Evolutionary conservation across 139 green algal species (phyloP).

Genomic region (Tetradesmus lagerheimii): DNA sequence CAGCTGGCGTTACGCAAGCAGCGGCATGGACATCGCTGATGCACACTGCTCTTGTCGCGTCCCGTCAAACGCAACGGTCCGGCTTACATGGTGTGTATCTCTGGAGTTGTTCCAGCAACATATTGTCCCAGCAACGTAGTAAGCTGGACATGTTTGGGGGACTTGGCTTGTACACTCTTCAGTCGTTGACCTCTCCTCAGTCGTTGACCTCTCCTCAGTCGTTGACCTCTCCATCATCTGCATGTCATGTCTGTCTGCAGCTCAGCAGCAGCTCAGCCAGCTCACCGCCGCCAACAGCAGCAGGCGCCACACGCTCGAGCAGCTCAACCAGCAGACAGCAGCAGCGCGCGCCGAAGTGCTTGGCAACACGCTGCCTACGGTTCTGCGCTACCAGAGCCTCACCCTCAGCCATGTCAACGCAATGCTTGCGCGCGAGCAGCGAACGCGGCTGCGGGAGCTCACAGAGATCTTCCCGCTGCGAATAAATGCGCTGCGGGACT

Average conservation of each 20-base stretch:
- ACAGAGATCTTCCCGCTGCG: constrained; percentile 66
- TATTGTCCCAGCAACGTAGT: too few species aligned
- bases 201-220: too few species aligned
- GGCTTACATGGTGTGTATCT: too few species aligned
- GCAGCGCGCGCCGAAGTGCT: constrained; percentile 38
- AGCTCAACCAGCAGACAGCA: constrained; percentile 6
- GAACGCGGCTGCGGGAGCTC: constrained; percentile 51
- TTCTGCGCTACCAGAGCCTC: constrained; percentile 48
- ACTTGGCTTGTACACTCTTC: too few species aligned
- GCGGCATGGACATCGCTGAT: too few species aligned
- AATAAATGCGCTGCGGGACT: constrained; percentile 36
- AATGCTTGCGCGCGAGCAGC: constrained; percentile 60
- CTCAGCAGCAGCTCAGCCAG: constrained; percentile 26
- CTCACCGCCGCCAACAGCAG: not conserved
- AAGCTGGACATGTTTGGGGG: too few species aligned
- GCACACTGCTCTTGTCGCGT: too few species aligned
- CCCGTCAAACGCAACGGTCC: too few species aligned
- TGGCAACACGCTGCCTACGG: constrained; percentile 31
- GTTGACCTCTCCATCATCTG: not conserved
- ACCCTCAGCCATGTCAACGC: constrained; percentile 46
- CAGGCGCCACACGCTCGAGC: not conserved
- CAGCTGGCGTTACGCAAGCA: too few species aligned
- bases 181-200: too few species aligned
- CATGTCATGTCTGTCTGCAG: not conserved
- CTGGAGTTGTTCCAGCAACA: too few species aligned